Base-by-base conservation (phyloP, 164 flowering plant genomes). In the grape (Vitis vinifera) region DNA sequence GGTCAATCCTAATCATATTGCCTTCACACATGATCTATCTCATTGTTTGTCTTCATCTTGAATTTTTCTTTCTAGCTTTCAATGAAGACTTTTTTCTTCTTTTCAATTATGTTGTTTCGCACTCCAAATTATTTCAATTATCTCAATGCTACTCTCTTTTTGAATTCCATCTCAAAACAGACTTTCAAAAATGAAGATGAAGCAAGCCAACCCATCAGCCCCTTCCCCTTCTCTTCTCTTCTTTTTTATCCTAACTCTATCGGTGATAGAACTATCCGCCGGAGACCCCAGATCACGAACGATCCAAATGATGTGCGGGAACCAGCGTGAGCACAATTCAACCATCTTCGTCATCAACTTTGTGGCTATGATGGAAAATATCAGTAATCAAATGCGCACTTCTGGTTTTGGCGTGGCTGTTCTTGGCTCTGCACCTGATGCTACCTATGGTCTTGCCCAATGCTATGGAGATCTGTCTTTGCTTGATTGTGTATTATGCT, bases 381-480 rank as follows among this genome's bases (percentile, higher is more conserved):
- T 94, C 49, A 88, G 93, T 69, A 72, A 62, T 2, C 90, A 87
- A 70, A 81, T 92, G 74, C 76, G 81, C 15, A 77, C 76, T 8
- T 30, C 72, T 7, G 89, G 88, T 15, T 91, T 68, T 55, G 99
- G 93, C 12, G 27, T 48, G n/a, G 88, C 93, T 6, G 61, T 71
- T 10, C 63, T 76, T 0, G 97, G 95, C 47, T 66, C 84, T 2
- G 91, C 88, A 12, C 86, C 83, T 4, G 91, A 92, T 27, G 63
- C 72, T 2, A 85, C 79, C 82, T 89, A 79, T 57, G 95, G 88
- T 13, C 81, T 89, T 2, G 92, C 91, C 3, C 99, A 94, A 66
- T 94, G 99, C 73, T 94, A 92, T 30, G 93, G 97, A 0, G 99
- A 92, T 61, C 91, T 94, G 53, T 83, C 92, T 2, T 62, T 80